phyloP scores from a whole-genome alignment of 1,139 yeast genomes.

The Suhomyces bolitotheri region DNA sequence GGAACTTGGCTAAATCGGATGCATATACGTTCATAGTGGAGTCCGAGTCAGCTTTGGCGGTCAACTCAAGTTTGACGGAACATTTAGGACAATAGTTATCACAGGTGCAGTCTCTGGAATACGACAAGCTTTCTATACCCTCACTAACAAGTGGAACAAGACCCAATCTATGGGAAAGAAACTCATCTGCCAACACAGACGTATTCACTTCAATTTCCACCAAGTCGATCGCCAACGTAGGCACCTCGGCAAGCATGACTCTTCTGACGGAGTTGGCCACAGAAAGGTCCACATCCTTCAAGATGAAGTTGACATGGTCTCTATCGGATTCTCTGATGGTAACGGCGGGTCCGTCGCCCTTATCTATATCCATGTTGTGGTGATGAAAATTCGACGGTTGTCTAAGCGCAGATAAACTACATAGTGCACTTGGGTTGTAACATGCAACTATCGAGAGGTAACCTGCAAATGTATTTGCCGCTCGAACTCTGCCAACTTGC shows the following conservation, averaged over 20 bases:
- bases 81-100: conserved; percentile 96
- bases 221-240: conserved; percentile 91
- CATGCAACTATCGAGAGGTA: background rate
- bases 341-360: conserved; percentile 63
- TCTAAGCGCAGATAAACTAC: background rate
- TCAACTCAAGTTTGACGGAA: conserved; percentile 80
- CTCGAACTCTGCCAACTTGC: background rate
- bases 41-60: conserved; percentile 87
- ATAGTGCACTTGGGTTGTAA: background rate
- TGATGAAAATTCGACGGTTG: background rate
- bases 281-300: conserved; percentile 84
- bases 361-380: conserved; percentile 40
- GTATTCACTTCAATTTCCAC: conserved; percentile 94
- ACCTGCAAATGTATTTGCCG: conserved; percentile 1
- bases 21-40: conserved; percentile 89
- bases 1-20: conserved; percentile 66
- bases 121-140: conserved; percentile 75
- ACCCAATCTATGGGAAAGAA: conserved; percentile 90
- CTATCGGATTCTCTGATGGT: conserved; percentile 83
- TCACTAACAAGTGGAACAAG: conserved; percentile 83
- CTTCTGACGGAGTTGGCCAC: conserved; percentile 92
- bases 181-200: conserved; percentile 94
- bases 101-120: conserved; percentile 95
- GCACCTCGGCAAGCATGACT: conserved; percentile 93
- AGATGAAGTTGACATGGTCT: conserved; percentile 87